Evolutionary conservation across 2,329 filamentous ascomycete genomes (phyloP).

Genomic region (Exophiala oligosperma): DNA sequence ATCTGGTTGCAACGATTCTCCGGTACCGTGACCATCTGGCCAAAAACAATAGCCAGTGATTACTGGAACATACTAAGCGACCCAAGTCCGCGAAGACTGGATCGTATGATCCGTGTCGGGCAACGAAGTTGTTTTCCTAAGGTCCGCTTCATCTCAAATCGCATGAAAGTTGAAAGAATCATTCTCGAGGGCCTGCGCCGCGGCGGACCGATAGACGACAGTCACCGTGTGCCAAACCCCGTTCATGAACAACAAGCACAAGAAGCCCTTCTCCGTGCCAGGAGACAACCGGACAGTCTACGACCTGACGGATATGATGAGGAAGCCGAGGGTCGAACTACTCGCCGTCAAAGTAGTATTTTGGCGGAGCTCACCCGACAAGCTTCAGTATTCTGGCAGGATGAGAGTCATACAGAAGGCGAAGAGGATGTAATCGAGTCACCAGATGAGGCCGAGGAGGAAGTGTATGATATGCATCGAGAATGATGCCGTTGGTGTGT

Average conservation of each 20-base stretch:
- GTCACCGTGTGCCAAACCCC: constrained; percentile 25
- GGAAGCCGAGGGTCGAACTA: neutral
- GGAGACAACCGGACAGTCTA: constrained; percentile 18
- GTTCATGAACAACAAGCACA: constrained; percentile 19
- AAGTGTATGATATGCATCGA: constrained; percentile 12
- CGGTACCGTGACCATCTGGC: constrained; percentile 96
- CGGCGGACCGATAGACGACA: constrained; percentile 32
- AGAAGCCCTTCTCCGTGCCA: constrained; percentile 18
- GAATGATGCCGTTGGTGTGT: constrained; percentile 3
- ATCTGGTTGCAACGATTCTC: constrained; percentile 95
- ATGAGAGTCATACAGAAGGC: constrained; percentile 45
- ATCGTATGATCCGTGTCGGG: constrained; percentile 85
- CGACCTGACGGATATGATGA: constrained; percentile 1
- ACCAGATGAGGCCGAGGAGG: constrained; percentile 46
- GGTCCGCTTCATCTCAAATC: constrained; percentile 84
- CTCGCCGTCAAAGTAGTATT: constrained; percentile 32
- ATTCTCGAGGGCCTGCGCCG: constrained; percentile 57
- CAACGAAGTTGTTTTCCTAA: constrained; percentile 89
- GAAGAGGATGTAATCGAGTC: constrained; percentile 44
- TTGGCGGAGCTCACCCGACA: constrained; percentile 48
- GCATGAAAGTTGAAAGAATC: constrained; percentile 76
- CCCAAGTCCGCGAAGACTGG: constrained; percentile 71
- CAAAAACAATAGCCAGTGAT: constrained; percentile 74
- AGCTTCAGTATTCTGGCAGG: constrained; percentile 49
- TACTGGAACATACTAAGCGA: constrained; percentile 86